Evolutionary conservation across 192 early-diverging fungal genomes (phyloP).

Genomic region (Borealophlyctis nickersoniae): DNA sequence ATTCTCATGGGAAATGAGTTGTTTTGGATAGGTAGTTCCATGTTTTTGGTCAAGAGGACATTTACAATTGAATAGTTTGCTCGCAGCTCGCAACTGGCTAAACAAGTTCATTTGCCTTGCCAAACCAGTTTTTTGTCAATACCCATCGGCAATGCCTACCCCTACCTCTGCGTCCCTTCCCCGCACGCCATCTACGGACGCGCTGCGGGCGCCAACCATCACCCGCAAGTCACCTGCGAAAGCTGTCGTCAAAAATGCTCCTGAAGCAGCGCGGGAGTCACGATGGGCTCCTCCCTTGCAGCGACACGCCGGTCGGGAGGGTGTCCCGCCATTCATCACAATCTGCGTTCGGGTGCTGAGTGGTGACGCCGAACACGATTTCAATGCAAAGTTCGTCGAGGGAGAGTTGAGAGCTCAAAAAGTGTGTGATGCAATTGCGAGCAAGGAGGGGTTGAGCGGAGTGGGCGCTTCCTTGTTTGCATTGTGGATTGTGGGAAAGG

Average conservation of each 20-base stretch:
- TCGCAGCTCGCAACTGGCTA: too few species aligned
- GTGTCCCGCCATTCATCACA: conserved; percentile 37
- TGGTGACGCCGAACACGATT: conserved; percentile 52
- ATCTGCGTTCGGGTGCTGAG: conserved; percentile 47
- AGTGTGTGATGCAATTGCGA: conserved; percentile 44
- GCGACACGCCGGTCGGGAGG: conserved; percentile 40
- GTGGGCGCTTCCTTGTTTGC: conserved; percentile 40
- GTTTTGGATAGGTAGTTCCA: too few species aligned
- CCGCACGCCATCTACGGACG: too few species aligned
- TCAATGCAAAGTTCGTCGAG: conserved; percentile 42
- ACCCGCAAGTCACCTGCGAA: conserved; percentile 14
- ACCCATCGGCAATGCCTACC: too few species aligned
- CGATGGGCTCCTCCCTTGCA: conserved; percentile 49
- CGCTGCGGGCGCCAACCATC: conserved; percentile 21
- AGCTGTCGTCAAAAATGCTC: conserved; percentile 4
- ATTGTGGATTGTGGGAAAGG: conserved; percentile 54
- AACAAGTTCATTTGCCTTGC: too few species aligned
- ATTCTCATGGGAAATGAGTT: too few species aligned
- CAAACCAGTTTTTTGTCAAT: too few species aligned
- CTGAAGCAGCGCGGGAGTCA: conserved; percentile 26
- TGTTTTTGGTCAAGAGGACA: too few species aligned
- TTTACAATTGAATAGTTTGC: too few species aligned
- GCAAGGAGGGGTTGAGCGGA: conserved; percentile 37
- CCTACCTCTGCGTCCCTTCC: too few species aligned
- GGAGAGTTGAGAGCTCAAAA: conserved; percentile 23